Conservation (phyloP, 2,329 filamentous ascomycete species). For the Ambrosiella xylebori region DNA sequence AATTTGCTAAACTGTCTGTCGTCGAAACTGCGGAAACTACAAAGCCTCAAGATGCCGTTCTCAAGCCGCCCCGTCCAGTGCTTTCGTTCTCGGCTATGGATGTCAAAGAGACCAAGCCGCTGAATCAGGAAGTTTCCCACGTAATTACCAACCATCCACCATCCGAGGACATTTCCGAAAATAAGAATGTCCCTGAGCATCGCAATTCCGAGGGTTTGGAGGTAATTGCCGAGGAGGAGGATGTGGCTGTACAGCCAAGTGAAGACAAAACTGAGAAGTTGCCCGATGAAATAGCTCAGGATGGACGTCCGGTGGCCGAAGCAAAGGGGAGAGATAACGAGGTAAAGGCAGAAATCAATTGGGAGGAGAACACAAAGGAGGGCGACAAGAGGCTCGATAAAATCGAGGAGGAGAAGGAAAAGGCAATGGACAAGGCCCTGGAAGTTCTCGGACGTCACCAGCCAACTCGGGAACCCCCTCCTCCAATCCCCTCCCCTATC, state of each 20-base stretch:
- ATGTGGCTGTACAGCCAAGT: background rate
- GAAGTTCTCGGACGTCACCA: background rate
- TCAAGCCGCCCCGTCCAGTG: background rate
- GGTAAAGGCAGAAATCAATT: constrained; percentile 5
- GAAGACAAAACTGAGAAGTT: background rate
- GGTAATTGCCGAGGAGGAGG: background rate
- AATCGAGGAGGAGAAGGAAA: constrained; percentile 11
- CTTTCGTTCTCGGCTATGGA: background rate
- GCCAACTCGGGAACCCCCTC: background rate
- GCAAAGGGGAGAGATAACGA: constrained; percentile 2
- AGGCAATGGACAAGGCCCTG: background rate
- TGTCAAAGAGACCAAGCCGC: background rate
- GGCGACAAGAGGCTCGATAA: constrained; percentile 9
- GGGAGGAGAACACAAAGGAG: constrained; percentile 3
- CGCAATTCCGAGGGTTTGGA: background rate
- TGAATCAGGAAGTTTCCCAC: background rate
- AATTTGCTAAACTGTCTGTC: background rate
- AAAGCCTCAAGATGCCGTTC: background rate
- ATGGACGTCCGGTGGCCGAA: background rate
- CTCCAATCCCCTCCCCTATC: background rate
- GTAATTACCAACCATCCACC: background rate
- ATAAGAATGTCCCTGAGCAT: background rate
- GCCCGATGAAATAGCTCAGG: background rate
- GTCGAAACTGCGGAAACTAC: background rate
- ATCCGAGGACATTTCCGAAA: background rate